Percentiles rank a stretch among this genome's conserved stretches.
These are phyloP conservation scores for Exobasidium rhododendri DNA, from an alignment of 1,284 basidiomycete species.

Conservation along the genomic window DNA sequence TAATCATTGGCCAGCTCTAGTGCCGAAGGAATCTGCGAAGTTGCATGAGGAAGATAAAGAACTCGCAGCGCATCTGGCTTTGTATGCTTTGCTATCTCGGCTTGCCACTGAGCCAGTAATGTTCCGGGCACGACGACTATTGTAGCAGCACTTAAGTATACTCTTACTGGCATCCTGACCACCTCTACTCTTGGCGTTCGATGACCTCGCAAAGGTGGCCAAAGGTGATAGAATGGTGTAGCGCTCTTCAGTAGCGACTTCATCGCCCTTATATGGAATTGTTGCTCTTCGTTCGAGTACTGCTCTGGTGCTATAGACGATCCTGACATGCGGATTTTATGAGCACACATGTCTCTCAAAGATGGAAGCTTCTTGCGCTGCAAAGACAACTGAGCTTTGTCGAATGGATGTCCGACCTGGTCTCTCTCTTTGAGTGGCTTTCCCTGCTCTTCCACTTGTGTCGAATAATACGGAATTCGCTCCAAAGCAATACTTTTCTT, in stretches of 20 bases:
- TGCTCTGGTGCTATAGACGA: background rate
- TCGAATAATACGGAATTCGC: background rate
- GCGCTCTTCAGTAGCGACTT: conserved; percentile 7
- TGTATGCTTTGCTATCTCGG: conserved; percentile 25
- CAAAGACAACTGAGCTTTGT: background rate
- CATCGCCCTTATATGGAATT: conserved; percentile 10
- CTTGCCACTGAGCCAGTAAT: conserved; percentile 22
- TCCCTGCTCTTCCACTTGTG: background rate
- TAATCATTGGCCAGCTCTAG: conserved; percentile 18
- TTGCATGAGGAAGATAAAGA: conserved; percentile 11
- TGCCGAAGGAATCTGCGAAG: conserved; percentile 16
- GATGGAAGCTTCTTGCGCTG: background rate
- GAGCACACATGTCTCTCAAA: conserved; percentile 7
- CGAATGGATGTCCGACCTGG: background rate
- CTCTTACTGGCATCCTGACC: conserved; percentile 15
- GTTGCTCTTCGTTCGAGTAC: background rate
- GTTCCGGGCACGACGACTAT: conserved; percentile 26
- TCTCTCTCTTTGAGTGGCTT: background rate
- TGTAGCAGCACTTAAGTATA: conserved; percentile 23
- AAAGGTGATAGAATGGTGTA: conserved; percentile 23
- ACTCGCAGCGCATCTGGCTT: conserved; percentile 16
- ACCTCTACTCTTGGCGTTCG: conserved; percentile 17
- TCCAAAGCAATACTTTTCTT: background rate
- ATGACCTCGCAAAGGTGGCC: conserved; percentile 21
- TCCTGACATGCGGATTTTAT: conserved; percentile 19